A percentile compares a stretch with the other conserved stretches of the same genome.
These are phyloP conservation scores for Lepraria neglecta DNA, from an alignment of 495 filamentous ascomycete genomes.

Conservation along the genomic window DNA sequence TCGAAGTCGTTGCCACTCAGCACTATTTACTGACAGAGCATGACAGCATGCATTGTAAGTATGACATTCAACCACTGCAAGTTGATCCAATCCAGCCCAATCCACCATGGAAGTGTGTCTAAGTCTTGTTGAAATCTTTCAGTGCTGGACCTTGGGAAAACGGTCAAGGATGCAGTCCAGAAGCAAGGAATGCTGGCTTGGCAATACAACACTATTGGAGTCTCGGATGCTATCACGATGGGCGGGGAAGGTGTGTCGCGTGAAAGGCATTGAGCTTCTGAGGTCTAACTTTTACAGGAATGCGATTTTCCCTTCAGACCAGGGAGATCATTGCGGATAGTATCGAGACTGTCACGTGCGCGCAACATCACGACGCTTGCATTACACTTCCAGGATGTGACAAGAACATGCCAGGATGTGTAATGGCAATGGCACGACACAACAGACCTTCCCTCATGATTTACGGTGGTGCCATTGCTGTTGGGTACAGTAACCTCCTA, in stretches of 20 bases:
- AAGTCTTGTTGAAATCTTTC: neutral
- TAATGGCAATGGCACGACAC: conserved; percentile 83
- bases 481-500: conserved; percentile 73
- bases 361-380: conserved; percentile 85
- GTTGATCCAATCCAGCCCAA: neutral
- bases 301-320: conserved; percentile 94
- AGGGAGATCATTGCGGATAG: conserved; percentile 93
- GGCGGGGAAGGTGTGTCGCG: conserved; percentile 68
- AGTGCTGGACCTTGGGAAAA: conserved; percentile 84
- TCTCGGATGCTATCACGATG: conserved; percentile 95
- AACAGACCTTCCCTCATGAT: conserved; percentile 82
- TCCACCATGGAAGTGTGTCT: neutral
- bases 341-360: conserved; percentile 87
- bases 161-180: conserved; percentile 75
- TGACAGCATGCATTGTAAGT: conserved; percentile 37
- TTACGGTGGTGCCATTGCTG: conserved; percentile 86
- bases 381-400: conserved; percentile 95
- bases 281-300: conserved; percentile 50
- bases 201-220: conserved; percentile 92
- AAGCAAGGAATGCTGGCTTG: conserved; percentile 86
- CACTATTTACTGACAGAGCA: conserved; percentile 16
- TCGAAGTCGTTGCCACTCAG: neutral
- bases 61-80: neutral
- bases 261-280: neutral
- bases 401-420: conserved; percentile 94